Base-by-base conservation (phyloP, 2,329 filamentous ascomycete genomes). In the Pyrenochaeta sp. region DNA sequence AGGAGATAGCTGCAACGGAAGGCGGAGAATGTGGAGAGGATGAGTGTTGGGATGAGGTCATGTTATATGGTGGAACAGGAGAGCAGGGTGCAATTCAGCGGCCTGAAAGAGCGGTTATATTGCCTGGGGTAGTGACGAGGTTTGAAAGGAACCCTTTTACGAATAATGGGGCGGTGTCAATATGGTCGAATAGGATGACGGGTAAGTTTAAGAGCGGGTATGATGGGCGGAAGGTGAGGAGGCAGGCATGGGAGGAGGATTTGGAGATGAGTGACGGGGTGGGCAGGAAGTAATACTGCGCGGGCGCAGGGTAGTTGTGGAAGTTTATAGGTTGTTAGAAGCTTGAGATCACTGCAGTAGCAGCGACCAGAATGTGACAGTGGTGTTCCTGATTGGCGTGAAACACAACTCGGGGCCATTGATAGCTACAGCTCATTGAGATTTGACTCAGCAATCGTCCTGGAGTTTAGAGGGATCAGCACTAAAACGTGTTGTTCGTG, bases 211-310 rank as follows among this genome's bases (percentile, higher is more conserved):
- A 43, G 22, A 45, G 19, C 12, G 52, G 52, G 6, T 48, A 54
- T 50, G 28, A 49, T 43, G 45, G 52, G 30, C 43, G 52, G 30
- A 39, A 55, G 12, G 19, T n/a, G 19, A 25, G 52, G 30, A 36
- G 36, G 13, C 5, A 37, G 36, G 34, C 25, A 28, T 50, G 25
- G 37, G 19, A 43, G 12, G 50, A 46, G 30, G 39, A 58, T 32
- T 12, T 53, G 6, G 51, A 58, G 36, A 54, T 37, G 46, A 15
- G 2, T 27, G 40, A 34, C 2, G 28, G 36, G 30, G 39, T 25
- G n/a, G 27, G 25, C 28, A 52, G n/a, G 43, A 32, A 42, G 39
- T 42, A 52, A 37, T 19, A 15, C 32, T 25, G 32, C 22, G 19
- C 13, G 8, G 27, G 12, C 5, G 15, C n/a, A 45, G 9, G 42